Evolutionary conservation across 2,329 filamentous ascomycete species (phyloP).

Genomic region (Chaetothyriales sp.): DNA sequence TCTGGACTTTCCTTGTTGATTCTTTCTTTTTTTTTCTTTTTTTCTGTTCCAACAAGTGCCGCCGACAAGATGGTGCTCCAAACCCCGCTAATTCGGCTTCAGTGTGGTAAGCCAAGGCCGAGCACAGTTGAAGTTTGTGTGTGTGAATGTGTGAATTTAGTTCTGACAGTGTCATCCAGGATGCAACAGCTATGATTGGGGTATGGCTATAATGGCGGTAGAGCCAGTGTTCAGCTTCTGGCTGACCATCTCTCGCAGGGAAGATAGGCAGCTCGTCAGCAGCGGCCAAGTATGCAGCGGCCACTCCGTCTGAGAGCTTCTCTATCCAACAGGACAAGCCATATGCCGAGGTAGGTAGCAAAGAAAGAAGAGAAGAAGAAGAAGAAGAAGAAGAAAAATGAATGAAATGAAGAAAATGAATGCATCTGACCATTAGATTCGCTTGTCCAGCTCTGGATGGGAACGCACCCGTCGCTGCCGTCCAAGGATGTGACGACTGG

Average conservation of each 20-base stretch:
- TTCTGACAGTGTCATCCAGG: constrained; percentile 36
- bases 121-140: neutral
- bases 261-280: constrained; percentile 80
- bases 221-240: neutral
- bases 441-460: constrained; percentile 76
- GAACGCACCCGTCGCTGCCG: constrained; percentile 88
- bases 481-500: constrained; percentile 78
- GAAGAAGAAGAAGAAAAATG: neutral
- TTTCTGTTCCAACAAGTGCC: neutral
- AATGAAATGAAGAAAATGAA: neutral
- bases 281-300: constrained; percentile 75
- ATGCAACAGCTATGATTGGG: constrained; percentile 98
- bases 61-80: constrained; percentile 34
- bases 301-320: constrained; percentile 61
- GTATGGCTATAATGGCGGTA: constrained; percentile 26
- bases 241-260: constrained; percentile 33
- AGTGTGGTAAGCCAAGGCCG: constrained; percentile 36
- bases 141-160: no score
- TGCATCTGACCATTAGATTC: constrained; percentile 6
- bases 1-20: no score
- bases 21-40: neutral
- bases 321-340: constrained; percentile 72
- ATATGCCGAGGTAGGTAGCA: constrained; percentile 63
- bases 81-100: constrained; percentile 67
- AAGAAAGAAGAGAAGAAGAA: neutral